phyloP scores from a whole-genome alignment of 2,329 filamentous ascomycete genomes.

The Trichoderma koningiopsis region DNA sequence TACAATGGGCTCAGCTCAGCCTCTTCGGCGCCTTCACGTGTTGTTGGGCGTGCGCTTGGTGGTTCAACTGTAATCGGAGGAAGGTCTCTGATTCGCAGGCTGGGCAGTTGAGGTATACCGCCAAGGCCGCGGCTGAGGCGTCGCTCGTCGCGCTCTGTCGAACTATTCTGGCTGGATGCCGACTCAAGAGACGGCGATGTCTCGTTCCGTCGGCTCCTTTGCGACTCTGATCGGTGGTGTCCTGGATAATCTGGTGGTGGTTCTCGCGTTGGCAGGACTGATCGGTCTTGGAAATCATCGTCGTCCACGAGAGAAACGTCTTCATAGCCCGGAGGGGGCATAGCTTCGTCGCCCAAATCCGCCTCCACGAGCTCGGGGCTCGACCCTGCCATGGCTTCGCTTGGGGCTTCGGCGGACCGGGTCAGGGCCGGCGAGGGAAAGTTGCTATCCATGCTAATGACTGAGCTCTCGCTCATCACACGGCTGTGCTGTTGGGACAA shows the following conservation, averaged over 20 bases:
- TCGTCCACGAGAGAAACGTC: constrained; percentile 49
- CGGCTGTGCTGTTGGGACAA: constrained; percentile 45
- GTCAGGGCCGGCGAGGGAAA: constrained; percentile 44
- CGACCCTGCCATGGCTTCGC: constrained; percentile 49
- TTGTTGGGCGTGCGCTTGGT: constrained; percentile 17
- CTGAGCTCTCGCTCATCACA: constrained; percentile 55
- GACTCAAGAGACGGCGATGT: constrained; percentile 1
- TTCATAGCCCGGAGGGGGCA: constrained; percentile 60
- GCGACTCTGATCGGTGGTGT: constrained; percentile 37
- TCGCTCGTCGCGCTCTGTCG: background rate
- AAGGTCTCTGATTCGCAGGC: constrained; percentile 51
- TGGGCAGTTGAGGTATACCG: constrained; percentile 53
- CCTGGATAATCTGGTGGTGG: constrained; percentile 57
- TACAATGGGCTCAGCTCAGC: constrained; percentile 7
- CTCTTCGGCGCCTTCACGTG: background rate
- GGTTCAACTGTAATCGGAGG: constrained; percentile 51
- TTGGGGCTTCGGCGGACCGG: constrained; percentile 40
- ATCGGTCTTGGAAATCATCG: constrained; percentile 41
- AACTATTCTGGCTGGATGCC: constrained; percentile 9
- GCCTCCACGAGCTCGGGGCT: constrained; percentile 56
- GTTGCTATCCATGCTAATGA: constrained; percentile 56
- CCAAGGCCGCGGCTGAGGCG: constrained; percentile 39
- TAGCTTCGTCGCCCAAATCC: constrained; percentile 50
- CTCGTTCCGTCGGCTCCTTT: constrained; percentile 27
- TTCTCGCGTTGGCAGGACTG: constrained; percentile 48